Evolutionary conservation across 768 basidiomycete genomes (phyloP).

Genomic region (Chalciporus piperatus): DNA sequence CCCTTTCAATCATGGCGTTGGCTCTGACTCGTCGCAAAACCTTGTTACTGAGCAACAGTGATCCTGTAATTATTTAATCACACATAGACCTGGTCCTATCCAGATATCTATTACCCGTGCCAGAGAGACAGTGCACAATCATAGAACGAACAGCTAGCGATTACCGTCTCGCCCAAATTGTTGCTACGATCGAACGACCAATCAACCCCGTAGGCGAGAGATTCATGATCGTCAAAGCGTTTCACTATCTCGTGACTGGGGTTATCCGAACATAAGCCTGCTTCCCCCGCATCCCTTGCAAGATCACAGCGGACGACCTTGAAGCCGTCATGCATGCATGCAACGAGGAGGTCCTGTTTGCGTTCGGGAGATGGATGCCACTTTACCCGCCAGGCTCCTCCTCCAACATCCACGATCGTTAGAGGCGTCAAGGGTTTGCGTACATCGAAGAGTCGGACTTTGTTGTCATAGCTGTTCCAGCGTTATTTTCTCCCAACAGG

Average conservation of each 20-base stretch:
- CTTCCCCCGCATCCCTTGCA: not conserved
- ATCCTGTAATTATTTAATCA: not conserved
- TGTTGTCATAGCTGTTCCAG: conserved; percentile 71
- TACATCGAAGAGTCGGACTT: conserved; percentile 77
- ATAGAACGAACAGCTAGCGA: conserved; percentile 95
- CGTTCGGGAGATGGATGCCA: conserved; percentile 83
- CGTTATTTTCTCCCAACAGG: not conserved
- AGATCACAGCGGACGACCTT: conserved; percentile 55
- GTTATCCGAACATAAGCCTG: conserved; percentile 9
- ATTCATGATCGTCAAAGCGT: conserved; percentile 73
- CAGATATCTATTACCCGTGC: conserved; percentile 48
- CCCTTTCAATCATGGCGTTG: not conserved
- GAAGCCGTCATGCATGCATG: conserved; percentile 98
- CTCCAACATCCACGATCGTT: conserved; percentile 65
- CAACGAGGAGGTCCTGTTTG: conserved; percentile 77
- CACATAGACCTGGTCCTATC: not conserved
- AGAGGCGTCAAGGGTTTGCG: conserved; percentile 65
- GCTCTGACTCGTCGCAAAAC: not conserved
- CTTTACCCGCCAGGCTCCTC: conserved; percentile 94
- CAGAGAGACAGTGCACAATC: conserved; percentile 84
- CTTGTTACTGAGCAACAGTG: not conserved
- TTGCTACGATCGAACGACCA: conserved; percentile 59
- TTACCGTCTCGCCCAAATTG: conserved; percentile 41
- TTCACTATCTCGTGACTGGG: conserved; percentile 40
- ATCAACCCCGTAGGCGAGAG: conserved; percentile 89